A percentile compares a stretch with the other conserved stretches of the same genome.
phyloP scores from a whole-genome alignment of 2,329 filamentous ascomycete genomes.

The Sphaerulina musiva region DNA sequence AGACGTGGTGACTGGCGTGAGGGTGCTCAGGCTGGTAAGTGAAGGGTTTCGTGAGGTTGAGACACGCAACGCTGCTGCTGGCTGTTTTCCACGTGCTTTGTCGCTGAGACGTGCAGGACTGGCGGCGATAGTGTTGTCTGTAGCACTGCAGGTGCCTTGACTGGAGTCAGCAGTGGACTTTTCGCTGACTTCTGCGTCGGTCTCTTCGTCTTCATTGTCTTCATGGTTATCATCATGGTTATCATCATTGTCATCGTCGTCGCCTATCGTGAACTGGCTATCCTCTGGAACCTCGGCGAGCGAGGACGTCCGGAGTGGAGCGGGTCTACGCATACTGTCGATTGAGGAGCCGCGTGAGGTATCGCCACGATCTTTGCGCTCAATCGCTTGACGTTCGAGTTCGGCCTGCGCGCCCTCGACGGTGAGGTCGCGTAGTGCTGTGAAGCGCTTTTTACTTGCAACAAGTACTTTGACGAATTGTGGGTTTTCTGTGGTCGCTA shows the following conservation, averaged over 20 bases:
- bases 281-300: slow-evolving; percentile 62
- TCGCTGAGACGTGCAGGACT: slow-evolving; percentile 67
- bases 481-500: slow-evolving; percentile 57
- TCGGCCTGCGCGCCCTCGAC: slow-evolving; percentile 88
- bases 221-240: slow-evolving; percentile 50
- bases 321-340: slow-evolving; percentile 62
- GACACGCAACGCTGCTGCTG: slow-evolving; percentile 53
- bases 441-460: slow-evolving; percentile 73
- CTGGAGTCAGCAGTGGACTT: neutral
- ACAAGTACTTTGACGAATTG: slow-evolving; percentile 74
- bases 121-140: neutral
- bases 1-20: slow-evolving; percentile 44
- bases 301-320: slow-evolving; percentile 49
- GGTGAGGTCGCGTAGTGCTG: slow-evolving; percentile 78
- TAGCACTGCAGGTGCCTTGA: too few relatives aligned
- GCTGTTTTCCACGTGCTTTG: slow-evolving; percentile 93
- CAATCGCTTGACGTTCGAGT: slow-evolving; percentile 70
- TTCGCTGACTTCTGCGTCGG: slow-evolving; percentile 5
- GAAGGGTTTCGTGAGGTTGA: slow-evolving; percentile 60
- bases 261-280: slow-evolving; percentile 69
- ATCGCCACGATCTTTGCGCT: slow-evolving; percentile 49
- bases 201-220: slow-evolving; percentile 22
- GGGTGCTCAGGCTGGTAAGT: slow-evolving; percentile 69
- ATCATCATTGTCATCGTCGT: slow-evolving; percentile 63
- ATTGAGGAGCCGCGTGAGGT: slow-evolving; percentile 51